Percentiles rank a stretch among this genome's conserved stretches.
phyloP scores from a whole-genome alignment of 768 basidiomycete species.

The Coprinopsis marcescibilis region DNA sequence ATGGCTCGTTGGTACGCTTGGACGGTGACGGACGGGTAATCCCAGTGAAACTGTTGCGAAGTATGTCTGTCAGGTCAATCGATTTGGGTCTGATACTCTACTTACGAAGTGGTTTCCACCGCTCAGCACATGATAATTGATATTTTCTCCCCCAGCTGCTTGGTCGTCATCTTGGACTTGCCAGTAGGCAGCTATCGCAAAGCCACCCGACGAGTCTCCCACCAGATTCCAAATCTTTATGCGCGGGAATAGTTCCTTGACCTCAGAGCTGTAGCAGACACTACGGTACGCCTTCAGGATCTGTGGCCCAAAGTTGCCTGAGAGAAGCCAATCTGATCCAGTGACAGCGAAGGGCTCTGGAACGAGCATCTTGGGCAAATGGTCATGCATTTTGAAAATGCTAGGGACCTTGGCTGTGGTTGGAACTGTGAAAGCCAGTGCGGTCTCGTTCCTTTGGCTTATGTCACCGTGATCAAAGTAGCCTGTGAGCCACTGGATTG shows the following conservation, averaged over 20 bases:
- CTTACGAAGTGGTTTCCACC: conserved; percentile 16
- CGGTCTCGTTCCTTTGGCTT: conserved; percentile 16
- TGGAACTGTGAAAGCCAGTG: conserved; percentile 21
- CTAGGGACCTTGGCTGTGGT: conserved; percentile 18
- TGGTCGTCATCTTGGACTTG: conserved; percentile 15
- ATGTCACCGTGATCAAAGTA: conserved; percentile 30
- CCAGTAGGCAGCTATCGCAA: conserved; percentile 17
- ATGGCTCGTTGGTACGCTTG: too few species aligned
- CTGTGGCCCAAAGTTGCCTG: conserved; percentile 14
- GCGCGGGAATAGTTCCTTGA: conserved; percentile 11
- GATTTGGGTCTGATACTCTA: too few species aligned
- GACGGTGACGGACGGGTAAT: too few species aligned
- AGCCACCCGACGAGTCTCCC: conserved; percentile 15
- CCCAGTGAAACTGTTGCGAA: too few species aligned
- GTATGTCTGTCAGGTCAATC: too few species aligned
- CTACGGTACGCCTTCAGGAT: conserved; percentile 18
- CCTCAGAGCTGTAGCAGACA: conserved; percentile 14
- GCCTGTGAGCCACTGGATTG: conserved; percentile 24
- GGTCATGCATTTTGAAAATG: conserved; percentile 18
- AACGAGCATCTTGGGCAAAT: conserved; percentile 12
- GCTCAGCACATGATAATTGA: conserved; percentile 10
- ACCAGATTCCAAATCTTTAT: conserved; percentile 13
- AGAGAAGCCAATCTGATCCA: conserved; percentile 15
- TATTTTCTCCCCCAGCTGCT: conserved; percentile 4
- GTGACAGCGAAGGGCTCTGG: conserved; percentile 11